Evolutionary conservation across 768 basidiomycete genomes (phyloP), one percentile per base, ranked within the genome.

Genomic region (Xanthoconium stramineum): DNA sequence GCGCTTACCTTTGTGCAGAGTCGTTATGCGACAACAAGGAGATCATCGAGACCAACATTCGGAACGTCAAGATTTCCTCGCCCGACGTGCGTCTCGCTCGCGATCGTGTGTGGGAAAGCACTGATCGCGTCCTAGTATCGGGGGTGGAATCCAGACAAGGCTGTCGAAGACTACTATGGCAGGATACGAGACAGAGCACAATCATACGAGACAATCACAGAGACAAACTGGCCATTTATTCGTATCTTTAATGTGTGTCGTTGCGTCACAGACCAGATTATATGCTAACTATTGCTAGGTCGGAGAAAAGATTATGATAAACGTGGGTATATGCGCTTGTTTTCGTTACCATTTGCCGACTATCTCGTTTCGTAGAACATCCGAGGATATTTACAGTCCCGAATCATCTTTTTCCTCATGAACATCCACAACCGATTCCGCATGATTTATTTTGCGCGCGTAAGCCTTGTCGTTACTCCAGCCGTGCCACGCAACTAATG

Each of bases 331-430:
- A 44, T 55, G 13, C 28, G 32, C 47, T 55, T 46, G 20, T 37
- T 44, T 15, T 38, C 19, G 9, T 39, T 17, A 7, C 32, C 5
- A 8, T 7, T 13, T 19, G 11, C 29, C 62, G 12, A 62, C n/a
- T n/a, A 8, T 44, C 20, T 50, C 20, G 36, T 47, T 7, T 15
- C 6, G 33, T 60, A 89, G 91, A 82, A 90, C 51, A 88, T 95
- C 61, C 85, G 88, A 70, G 94, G 94, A 53, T 96, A 96, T 65
- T 77, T 96, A 3, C 91, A 98, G 86, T 93, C 93, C 3, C 78
- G 96, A 57, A 94, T 98, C 56, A 91, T 98, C 28, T 99, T 98
- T 80, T 98, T 97, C 80, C 78, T 99, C 44, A 98, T 98, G 97
- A 99, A 99, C 70, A 98, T 99, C 47, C 96, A 99, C 74, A 98